Evolutionary conservation across 2,329 filamentous ascomycete species (phyloP).

Genomic region (Metarhizium anisopliae): DNA sequence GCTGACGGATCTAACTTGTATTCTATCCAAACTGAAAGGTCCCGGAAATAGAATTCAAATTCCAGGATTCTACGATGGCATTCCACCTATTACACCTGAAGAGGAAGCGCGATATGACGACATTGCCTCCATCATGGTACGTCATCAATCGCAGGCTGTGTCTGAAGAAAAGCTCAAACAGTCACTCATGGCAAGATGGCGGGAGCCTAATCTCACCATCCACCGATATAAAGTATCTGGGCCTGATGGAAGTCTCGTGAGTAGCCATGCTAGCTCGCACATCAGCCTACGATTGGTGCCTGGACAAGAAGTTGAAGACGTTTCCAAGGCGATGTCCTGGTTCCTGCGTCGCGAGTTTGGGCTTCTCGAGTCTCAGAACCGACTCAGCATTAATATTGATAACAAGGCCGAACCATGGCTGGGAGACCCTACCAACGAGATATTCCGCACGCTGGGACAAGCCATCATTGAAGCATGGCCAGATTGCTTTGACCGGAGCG

Average conservation of each 20-base stretch:
- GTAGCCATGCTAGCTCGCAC: slow-evolving; percentile 77
- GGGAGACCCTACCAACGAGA: slow-evolving; percentile 80
- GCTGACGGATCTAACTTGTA: slow-evolving; percentile 77
- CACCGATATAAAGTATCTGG: slow-evolving; percentile 90
- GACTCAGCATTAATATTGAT: slow-evolving; percentile 72
- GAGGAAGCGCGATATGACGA: slow-evolving; percentile 78
- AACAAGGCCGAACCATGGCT: slow-evolving; percentile 96
- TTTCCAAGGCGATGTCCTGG: slow-evolving; percentile 56
- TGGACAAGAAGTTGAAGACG: slow-evolving; percentile 76
- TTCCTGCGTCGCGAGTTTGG: slow-evolving; percentile 67
- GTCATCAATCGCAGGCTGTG: slow-evolving; percentile 53
- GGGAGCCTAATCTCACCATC: slow-evolving; percentile 88
- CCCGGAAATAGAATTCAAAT: slow-evolving; percentile 73
- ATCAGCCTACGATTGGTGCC: slow-evolving; percentile 89
- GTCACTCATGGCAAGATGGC: slow-evolving; percentile 87
- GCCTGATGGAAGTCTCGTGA: slow-evolving; percentile 85
- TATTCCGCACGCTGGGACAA: slow-evolving; percentile 80
- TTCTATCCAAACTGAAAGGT: slow-evolving; percentile 76
- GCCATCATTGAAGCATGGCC: slow-evolving; percentile 84
- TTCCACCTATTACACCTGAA: slow-evolving; percentile 63
- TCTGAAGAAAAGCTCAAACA: slow-evolving; percentile 64
- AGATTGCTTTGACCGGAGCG: slow-evolving; percentile 32
- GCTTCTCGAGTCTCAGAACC: slow-evolving; percentile 70
- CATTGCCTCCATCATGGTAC: slow-evolving; percentile 68
- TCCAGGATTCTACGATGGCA: slow-evolving; percentile 79